Conservation (phyloP, 805 yeast species). For the Grigorovia transvaalensis region DNA sequence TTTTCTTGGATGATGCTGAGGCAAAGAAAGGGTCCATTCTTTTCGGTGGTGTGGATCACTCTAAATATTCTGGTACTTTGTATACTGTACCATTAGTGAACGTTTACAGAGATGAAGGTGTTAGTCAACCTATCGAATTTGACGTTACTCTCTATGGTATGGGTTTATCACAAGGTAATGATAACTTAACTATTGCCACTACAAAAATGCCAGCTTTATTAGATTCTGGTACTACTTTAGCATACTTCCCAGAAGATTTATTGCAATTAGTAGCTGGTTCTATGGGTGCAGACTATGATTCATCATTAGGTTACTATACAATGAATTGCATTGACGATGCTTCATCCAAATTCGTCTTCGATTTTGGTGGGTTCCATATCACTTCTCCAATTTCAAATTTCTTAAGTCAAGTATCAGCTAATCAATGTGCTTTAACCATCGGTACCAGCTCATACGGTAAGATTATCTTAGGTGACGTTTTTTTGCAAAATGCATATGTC, state of each 20-base stretch:
- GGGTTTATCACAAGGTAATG: conserved; percentile 15
- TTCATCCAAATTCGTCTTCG: conserved; percentile 32
- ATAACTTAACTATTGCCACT: conserved; percentile 17
- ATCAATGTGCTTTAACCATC: conserved; percentile 38
- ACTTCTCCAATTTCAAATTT: conserved; percentile 36
- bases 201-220: conserved; percentile 31
- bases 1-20: conserved; percentile 39
- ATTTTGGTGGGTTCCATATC: conserved; percentile 52
- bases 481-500: conserved; percentile 44
- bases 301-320: conserved; percentile 34
- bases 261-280: conserved; percentile 29
- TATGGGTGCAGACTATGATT: conserved; percentile 37
- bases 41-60: conserved; percentile 34
- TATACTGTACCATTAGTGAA: conserved; percentile 25
- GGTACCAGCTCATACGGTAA: conserved; percentile 10
- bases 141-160: conserved; percentile 28
- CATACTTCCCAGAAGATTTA: conserved; percentile 34
- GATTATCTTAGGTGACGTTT: conserved; percentile 44
- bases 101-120: conserved; percentile 6
- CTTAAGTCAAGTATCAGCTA: conserved; percentile 16
- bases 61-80: conserved; percentile 29
- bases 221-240: conserved; percentile 35
- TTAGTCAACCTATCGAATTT: conserved; percentile 16
- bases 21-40: conserved; percentile 35
- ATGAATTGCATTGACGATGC: conserved; percentile 35